phyloP scores from a whole-genome alignment of 1,284 basidiomycete genomes.

The Pisolithus thermaeus region DNA sequence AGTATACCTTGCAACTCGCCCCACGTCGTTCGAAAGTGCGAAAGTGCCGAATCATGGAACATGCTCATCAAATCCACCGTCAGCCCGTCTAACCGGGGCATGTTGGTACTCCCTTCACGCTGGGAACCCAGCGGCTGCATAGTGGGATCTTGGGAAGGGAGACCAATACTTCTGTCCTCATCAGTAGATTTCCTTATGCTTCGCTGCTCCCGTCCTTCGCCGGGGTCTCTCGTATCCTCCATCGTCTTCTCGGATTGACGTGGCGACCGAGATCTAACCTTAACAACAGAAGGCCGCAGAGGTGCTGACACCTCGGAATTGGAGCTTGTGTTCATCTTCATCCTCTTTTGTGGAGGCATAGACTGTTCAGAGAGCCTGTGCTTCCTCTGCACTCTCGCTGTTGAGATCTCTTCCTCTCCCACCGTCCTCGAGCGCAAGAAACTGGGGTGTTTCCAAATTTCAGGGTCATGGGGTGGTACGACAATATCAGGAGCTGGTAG shows the following conservation, averaged over 20 bases:
- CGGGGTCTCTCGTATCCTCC: neutral
- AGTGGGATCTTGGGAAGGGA: neutral
- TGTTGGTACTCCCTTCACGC: too few relatives aligned
- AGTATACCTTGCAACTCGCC: constrained; percentile 8
- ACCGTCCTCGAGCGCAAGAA: constrained; percentile 12
- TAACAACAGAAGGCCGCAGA: neutral
- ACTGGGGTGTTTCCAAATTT: constrained; percentile 25
- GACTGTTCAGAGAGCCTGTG: constrained; percentile 6
- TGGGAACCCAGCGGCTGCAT: neutral
- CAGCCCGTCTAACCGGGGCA: neutral
- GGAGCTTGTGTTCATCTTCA: neutral
- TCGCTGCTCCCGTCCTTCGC: constrained; percentile 4
- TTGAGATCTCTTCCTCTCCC: neutral
- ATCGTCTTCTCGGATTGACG: constrained; percentile 2
- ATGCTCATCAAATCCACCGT: neutral
- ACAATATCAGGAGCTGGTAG: neutral
- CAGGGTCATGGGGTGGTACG: constrained; percentile 15
- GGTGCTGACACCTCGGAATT: neutral
- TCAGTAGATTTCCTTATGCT: constrained; percentile 11
- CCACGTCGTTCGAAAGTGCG: neutral
- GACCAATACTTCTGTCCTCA: neutral
- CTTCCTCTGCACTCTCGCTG: constrained; percentile 16
- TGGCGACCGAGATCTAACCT: neutral
- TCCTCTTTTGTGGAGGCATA: neutral
- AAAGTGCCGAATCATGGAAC: neutral